phyloP scores from a whole-genome alignment of 352 stramenopile genomes.

The Globisporangium viniferum region DNA sequence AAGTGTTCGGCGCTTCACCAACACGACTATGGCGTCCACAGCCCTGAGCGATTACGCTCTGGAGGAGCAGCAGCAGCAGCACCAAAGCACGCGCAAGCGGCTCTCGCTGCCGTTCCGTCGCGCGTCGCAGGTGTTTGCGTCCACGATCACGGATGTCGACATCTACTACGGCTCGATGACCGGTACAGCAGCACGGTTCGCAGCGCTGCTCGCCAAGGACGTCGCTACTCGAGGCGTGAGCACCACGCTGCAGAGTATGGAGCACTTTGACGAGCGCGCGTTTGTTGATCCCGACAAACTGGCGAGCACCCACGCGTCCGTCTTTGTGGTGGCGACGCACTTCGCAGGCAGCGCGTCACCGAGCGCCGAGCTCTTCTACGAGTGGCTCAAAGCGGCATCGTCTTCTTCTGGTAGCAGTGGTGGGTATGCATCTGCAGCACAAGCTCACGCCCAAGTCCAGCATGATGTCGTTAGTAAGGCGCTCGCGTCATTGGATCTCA shows the following conservation, averaged over 20 bases:
- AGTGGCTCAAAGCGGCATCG: conserved; percentile 64
- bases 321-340: conserved; percentile 96
- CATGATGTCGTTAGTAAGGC: not conserved
- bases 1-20: conserved; percentile 3
- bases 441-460: not conserved
- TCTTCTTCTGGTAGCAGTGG: not conserved
- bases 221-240: conserved; percentile 47
- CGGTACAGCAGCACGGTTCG: conserved; percentile 92
- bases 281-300: conserved; percentile 31
- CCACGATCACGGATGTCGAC: conserved; percentile 47
- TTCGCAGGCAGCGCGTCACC: conserved; percentile 94
- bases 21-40: not conserved
- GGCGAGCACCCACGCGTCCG: conserved; percentile 28
- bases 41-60: not conserved
- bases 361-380: conserved; percentile 87
- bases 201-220: conserved; percentile 78
- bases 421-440: not conserved
- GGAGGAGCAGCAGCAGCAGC: not conserved
- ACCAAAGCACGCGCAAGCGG: conserved; percentile 6
- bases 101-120: conserved; percentile 15
- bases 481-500: not conserved
- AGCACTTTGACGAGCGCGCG: conserved; percentile 58
- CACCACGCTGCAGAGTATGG: conserved; percentile 79
- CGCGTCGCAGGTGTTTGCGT: conserved; percentile 15
- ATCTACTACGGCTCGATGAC: conserved; percentile 96